A percentile compares a stretch with the other conserved stretches of the same genome.
phyloP scores from a whole-genome alignment of 106 monocot species.

The Hemerocallis citrina region DNA sequence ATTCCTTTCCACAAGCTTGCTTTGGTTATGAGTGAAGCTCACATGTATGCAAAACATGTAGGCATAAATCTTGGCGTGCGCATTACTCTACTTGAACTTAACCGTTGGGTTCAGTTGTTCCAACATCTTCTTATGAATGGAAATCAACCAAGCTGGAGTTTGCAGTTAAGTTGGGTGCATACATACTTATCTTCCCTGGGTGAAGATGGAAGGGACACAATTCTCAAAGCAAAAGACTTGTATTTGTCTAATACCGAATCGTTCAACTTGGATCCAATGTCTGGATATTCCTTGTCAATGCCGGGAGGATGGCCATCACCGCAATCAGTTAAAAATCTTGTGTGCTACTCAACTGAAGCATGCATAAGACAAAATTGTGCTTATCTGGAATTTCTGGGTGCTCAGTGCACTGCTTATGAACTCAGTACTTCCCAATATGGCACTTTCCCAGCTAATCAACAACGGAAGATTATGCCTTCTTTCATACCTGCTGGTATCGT shows the following conservation, averaged over 20 bases:
- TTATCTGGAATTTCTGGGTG: conserved; percentile 58
- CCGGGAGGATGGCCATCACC: conserved; percentile 76
- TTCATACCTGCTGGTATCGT: conserved; percentile 30
- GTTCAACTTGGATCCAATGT: conserved; percentile 11
- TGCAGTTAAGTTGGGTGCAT: conserved; percentile 89
- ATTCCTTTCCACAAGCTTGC: conserved; percentile 48
- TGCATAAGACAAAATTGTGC: conserved; percentile 51
- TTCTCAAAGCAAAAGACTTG: conserved; percentile 41
- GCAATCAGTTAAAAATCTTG: conserved; percentile 28
- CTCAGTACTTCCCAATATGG: conserved; percentile 5
- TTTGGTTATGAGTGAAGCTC: conserved; percentile 65
- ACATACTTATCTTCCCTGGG: conserved; percentile 86
- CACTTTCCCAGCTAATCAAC: not conserved
- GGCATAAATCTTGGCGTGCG: conserved; percentile 46
- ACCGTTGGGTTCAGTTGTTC: conserved; percentile 85
- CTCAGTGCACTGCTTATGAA: conserved; percentile 57
- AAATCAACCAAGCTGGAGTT: conserved; percentile 76
- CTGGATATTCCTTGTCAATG: conserved; percentile 37
- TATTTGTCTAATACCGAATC: conserved; percentile 27
- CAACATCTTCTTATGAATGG: conserved; percentile 76
- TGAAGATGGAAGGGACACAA: conserved; percentile 40
- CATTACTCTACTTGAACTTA: conserved; percentile 78
- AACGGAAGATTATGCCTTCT: conserved; percentile 16
- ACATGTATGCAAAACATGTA: conserved; percentile 45
- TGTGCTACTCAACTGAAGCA: conserved; percentile 65